A percentile compares a stretch with the other conserved stretches of the same genome.
These are phyloP conservation scores for Stenogyne calaminthoides DNA, from an alignment of 305 asterid genomes.

Conservation along the genomic window DNA sequence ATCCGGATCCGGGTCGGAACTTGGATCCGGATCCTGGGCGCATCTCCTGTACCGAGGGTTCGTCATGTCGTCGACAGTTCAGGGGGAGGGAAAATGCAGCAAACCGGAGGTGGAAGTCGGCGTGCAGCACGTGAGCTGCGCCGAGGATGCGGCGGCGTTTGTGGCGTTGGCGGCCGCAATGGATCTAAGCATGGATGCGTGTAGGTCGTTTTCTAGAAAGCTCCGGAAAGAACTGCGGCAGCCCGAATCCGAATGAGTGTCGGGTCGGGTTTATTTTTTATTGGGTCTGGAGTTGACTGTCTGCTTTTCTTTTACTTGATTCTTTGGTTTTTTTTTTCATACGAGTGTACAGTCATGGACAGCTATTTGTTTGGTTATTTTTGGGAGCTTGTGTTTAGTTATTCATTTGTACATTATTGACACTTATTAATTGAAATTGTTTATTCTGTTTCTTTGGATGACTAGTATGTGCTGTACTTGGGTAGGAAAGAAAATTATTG, in stretches of 20 bases:
- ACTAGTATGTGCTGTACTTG: conserved; percentile 26
- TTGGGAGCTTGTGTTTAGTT: not conserved
- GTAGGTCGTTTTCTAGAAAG: conserved; percentile 66
- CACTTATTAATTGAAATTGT: conserved; percentile 20
- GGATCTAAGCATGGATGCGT: conserved; percentile 93
- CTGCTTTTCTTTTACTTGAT: too few species aligned
- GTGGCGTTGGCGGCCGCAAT: conserved; percentile 95
- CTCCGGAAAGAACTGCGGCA: conserved; percentile 83
- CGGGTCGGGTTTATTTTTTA: conserved; percentile 21
- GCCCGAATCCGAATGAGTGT: conserved; percentile 42
- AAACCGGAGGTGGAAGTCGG: conserved; percentile 91
- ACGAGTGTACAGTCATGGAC: too few species aligned
- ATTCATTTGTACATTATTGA: conserved; percentile 41
- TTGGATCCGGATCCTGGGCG: conserved; percentile 85
- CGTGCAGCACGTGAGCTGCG: conserved; percentile 84
- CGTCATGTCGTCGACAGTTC: conserved; percentile 84
- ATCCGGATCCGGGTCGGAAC: conserved; percentile 62
- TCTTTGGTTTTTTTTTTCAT: not conserved
- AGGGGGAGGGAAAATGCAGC: conserved; percentile 63
- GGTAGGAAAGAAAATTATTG: conserved; percentile 15
- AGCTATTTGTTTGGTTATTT: conserved; percentile 28
- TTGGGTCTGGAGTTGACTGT: conserved; percentile 16
- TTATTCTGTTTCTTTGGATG: conserved; percentile 14
- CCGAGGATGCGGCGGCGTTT: conserved; percentile 94
- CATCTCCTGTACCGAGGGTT: conserved; percentile 72